Base-by-base conservation (phyloP, 2,329 filamentous ascomycete genomes). In the Penicillium sp. region DNA sequence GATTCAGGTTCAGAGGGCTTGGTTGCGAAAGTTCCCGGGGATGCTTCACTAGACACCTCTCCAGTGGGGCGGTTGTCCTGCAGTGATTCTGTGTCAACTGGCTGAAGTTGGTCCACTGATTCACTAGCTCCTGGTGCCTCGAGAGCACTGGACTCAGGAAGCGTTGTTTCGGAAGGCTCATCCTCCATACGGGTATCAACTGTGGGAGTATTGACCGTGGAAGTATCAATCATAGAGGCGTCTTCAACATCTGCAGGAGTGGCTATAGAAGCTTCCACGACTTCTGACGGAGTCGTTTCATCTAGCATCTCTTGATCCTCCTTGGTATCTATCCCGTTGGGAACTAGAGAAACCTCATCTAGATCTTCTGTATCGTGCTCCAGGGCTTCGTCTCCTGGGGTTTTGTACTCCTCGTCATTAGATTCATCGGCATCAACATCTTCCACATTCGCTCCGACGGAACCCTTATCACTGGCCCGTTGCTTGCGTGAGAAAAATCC, bases 1-100 rank as follows among this genome's bases (percentile, higher is more conserved):
- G 76, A 79, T 51, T 78, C 76, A 2, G 72, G 73, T 40, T 78
- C 77, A 9, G 75, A 77, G 22, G 73, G 71, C 53, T 78, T 78
- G 7, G 76, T 77, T 15, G 67, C 73, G 50, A 74, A 69, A 1
- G 76, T 78, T 11, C 67, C 72, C 8, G 76, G 75, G 15, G 77
- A 78, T 26, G 74, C 69, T 57, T 76, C 72, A 51, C 74, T 75
- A 46, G 75, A 77, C 22, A 65, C 58, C 33, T 72, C 71, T 26
- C 66, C 65, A 55, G 61, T 73, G 23, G 64, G 64, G 35, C 61
- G 69, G 37, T 46, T 54, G 35, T 68, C 67, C 43, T 65, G 54
- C 5, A 44, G 52, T n/a, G 57, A 44, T 48, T 61, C 59, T 12
- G 59, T 29, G 20, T 64, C 66, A 25, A 60, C 56, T n/a, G 51